Evolutionary conservation across 345 rosid species (phyloP).

Genomic region (Brassica cretica): DNA sequence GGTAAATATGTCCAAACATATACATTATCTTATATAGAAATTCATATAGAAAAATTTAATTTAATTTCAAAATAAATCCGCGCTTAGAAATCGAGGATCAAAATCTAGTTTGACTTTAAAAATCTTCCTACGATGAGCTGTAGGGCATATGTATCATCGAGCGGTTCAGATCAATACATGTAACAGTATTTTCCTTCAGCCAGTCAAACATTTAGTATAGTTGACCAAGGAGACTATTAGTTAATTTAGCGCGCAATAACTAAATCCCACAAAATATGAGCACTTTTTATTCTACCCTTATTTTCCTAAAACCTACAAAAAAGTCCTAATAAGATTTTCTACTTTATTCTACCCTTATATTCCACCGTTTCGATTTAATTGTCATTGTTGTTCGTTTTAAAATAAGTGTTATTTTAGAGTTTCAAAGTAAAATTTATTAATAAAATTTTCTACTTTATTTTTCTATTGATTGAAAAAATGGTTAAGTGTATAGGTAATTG

Average conservation of each 20-base stretch:
- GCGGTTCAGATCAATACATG: slow-evolving; percentile 20
- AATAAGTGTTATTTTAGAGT: no score
- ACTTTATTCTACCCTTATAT: neutral
- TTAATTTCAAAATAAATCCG: no score
- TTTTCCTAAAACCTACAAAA: neutral
- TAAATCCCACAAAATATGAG: neutral
- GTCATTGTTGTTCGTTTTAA: no score
- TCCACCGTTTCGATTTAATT: no score
- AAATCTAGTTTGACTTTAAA: slow-evolving; percentile 1
- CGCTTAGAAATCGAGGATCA: no score
- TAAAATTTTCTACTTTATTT: no score
- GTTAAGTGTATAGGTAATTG: no score
- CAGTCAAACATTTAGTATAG: slow-evolving; percentile 35
- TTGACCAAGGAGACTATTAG: slow-evolving; percentile 6
- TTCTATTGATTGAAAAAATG: no score
- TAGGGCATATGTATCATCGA: neutral
- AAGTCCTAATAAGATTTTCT: neutral
- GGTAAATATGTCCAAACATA: no score
- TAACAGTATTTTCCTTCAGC: neutral
- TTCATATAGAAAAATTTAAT: no score
- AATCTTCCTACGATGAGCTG: slow-evolving; percentile 13
- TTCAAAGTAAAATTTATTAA: no score
- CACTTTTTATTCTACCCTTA: neutral
- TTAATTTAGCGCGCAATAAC: neutral
- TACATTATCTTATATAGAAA: no score